A percentile compares a stretch with the other conserved stretches of the same genome.
Conservation (phyloP, 2,329 filamentous ascomycete genomes). For the Fusarium sublunatum region DNA sequence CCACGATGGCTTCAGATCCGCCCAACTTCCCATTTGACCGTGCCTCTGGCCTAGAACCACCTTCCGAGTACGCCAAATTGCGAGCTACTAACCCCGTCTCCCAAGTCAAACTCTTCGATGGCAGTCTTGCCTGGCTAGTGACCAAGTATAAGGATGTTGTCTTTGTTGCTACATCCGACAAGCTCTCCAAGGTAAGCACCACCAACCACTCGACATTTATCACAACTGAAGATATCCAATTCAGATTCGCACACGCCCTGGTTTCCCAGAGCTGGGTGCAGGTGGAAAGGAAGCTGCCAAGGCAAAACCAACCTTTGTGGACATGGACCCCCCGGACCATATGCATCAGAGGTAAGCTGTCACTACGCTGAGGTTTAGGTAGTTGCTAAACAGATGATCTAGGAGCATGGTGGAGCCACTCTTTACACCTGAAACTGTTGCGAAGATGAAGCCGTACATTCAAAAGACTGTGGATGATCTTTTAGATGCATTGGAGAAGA, state of each 20-base stretch:
- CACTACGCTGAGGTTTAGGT: not conserved
- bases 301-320: constrained; percentile 61
- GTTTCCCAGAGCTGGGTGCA: constrained; percentile 60
- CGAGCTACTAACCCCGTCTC: constrained; percentile 58
- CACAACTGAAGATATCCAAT: not conserved
- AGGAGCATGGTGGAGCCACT: constrained; percentile 60
- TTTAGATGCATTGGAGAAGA: constrained; percentile 53
- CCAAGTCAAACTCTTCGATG: constrained; percentile 59
- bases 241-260: constrained; percentile 54
- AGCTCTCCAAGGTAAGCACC: constrained; percentile 57
- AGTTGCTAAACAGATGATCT: not conserved
- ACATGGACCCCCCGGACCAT: constrained; percentile 62
- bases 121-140: constrained; percentile 59
- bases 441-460: constrained; percentile 58
- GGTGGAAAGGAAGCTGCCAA: constrained; percentile 61
- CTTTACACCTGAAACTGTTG: constrained; percentile 55
- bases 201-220: rapidly evolving
- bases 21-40: constrained; percentile 37
- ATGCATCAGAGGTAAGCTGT: constrained; percentile 56
- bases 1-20: constrained; percentile 7
- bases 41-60: constrained; percentile 50
- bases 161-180: constrained; percentile 56
- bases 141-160: constrained; percentile 61
- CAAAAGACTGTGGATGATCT: constrained; percentile 58
- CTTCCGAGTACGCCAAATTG: constrained; percentile 57